These are phyloP conservation scores for Tulasnella calospora DNA, from an alignment of 768 basidiomycete species.

Conservation along the genomic window DNA sequence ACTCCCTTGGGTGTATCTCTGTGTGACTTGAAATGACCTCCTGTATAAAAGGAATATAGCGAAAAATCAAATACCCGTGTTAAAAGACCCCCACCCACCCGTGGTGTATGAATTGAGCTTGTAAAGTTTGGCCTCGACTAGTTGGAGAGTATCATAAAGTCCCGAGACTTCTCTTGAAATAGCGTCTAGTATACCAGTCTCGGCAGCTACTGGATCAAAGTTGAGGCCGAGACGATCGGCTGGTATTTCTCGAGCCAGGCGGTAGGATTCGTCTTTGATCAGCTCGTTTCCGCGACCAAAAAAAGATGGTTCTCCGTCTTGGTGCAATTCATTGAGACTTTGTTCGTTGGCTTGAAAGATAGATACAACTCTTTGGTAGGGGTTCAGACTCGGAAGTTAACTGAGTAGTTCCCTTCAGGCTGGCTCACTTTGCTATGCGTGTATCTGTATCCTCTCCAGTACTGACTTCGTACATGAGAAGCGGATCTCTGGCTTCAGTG, in stretches of 20 bases:
- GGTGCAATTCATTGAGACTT: background rate
- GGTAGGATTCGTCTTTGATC: conserved; percentile 25
- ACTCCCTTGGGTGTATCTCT: conserved; percentile 46
- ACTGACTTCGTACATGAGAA: background rate
- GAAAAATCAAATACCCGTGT: background rate
- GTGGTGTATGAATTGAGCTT: background rate
- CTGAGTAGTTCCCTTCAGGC: no score
- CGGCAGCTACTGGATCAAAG: background rate
- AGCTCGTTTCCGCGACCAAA: conserved; percentile 16
- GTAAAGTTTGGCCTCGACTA: conserved; percentile 16
- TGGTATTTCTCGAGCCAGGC: conserved; percentile 12
- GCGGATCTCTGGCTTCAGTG: background rate
- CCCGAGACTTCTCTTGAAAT: background rate
- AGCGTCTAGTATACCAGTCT: background rate
- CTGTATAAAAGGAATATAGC: conserved; percentile 24
- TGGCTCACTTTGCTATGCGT: background rate
- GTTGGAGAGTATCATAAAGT: background rate
- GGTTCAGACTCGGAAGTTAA: background rate
- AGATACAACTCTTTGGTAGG: background rate
- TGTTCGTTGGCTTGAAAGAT: background rate
- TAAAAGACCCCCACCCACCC: background rate
- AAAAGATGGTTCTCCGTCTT: background rate
- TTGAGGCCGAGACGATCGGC: conserved; percentile 18
- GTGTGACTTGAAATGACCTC: conserved; percentile 49
- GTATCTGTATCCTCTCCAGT: background rate